Evolutionary conservation across 345 rosid genomes (phyloP).

Genomic region (Eucalyptus sideroxylon): DNA sequence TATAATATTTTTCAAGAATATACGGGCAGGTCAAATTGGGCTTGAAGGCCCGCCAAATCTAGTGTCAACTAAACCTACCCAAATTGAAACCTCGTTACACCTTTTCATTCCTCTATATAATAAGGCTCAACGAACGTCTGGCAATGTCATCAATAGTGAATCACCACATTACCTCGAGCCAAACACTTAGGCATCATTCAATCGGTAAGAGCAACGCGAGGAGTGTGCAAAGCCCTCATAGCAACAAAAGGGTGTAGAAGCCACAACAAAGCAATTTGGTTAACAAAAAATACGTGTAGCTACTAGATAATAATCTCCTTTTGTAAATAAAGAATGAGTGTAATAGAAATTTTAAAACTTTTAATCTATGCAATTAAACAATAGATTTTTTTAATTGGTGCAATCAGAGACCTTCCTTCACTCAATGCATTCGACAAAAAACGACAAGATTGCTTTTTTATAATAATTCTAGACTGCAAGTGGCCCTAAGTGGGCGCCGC

Average conservation of each 20-base stretch:
- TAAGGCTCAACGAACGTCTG: fast-evolving
- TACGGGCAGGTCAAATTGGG: fast-evolving
- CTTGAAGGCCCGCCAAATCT: fast-evolving
- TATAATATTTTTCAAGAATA: no score
- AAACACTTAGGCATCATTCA: no score
- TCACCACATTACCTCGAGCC: fast-evolving
- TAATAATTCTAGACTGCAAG: not conserved
- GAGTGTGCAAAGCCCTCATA: no score
- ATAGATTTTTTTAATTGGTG: not conserved
- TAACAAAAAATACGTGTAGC: not conserved
- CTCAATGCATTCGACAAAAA: not conserved
- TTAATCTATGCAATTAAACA: not conserved
- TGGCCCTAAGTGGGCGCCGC: not conserved
- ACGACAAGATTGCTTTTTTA: not conserved
- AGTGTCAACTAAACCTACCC: no score
- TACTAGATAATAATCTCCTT: not conserved
- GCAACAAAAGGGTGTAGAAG: no score
- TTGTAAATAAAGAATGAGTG: not conserved
- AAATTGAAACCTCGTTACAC: fast-evolving
- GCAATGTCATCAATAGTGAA: no score
- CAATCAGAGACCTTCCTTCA: not conserved
- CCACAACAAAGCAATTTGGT: not conserved
- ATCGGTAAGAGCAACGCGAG: fast-evolving
- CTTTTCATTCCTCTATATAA: no score
- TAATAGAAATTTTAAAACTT: fast-evolving